Conservation (phyloP, 2,329 filamentous ascomycete genomes). For the Beauveria caledonica region DNA sequence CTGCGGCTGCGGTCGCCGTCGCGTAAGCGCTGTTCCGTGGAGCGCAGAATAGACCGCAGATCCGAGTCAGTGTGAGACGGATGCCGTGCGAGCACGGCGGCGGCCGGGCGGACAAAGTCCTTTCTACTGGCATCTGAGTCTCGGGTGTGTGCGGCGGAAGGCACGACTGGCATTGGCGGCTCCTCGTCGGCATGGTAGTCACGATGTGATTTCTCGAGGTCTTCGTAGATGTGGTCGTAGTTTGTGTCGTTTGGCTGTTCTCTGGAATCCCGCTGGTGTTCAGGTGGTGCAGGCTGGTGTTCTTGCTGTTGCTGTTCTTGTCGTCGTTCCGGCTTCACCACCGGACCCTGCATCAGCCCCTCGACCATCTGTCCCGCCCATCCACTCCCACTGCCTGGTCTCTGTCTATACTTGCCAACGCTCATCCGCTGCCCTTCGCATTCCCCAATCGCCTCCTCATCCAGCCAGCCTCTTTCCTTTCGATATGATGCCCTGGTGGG, state of each 20-base stretch:
- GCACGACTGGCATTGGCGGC: background rate
- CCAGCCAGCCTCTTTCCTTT: constrained; percentile 34
- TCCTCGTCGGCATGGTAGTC: background rate
- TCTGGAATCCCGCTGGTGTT: background rate
- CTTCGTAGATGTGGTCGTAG: background rate
- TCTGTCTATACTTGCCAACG: background rate
- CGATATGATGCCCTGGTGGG: constrained; percentile 19
- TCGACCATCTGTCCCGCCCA: constrained; percentile 20
- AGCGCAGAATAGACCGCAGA: constrained; percentile 42
- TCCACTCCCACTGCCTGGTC: constrained; percentile 21
- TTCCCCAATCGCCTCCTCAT: constrained; percentile 42
- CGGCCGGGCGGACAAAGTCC: background rate
- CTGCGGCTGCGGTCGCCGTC: constrained; percentile 23
- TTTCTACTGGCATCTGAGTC: background rate
- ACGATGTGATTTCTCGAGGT: background rate
- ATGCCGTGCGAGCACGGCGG: background rate
- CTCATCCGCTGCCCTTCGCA: background rate
- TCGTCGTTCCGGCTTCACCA: background rate
- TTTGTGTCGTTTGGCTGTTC: background rate
- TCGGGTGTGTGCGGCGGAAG: background rate
- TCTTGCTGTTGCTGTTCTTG: constrained; percentile 6
- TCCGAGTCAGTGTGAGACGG: constrained; percentile 33
- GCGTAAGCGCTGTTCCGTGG: constrained; percentile 43
- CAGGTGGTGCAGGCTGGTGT: constrained; percentile 12
- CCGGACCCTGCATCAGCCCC: background rate